A percentile compares a stretch with the other conserved stretches of the same genome.
These are phyloP conservation scores for Geranomyces michiganensis DNA, from an alignment of 192 early-diverging fungal species.

Conservation along the genomic window DNA sequence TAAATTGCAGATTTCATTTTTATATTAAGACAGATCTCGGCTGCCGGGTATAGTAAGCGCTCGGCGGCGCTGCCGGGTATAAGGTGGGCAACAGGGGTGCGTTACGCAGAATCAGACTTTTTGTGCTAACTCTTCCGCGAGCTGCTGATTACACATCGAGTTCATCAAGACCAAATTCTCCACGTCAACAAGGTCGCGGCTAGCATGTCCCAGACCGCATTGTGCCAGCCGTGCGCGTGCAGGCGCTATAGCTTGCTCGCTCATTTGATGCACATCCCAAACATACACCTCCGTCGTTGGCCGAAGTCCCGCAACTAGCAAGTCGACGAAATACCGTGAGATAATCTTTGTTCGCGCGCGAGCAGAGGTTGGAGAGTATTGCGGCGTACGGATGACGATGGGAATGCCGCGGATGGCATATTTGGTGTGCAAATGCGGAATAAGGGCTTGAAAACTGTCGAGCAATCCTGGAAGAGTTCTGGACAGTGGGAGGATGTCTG, in stretches of 20 bases:
- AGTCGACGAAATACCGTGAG: constrained; percentile 14
- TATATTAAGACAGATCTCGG: no score
- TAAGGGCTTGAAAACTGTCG: constrained; percentile 1
- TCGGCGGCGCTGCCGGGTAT: no score
- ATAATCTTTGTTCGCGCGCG: constrained; percentile 4
- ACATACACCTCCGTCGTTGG: not conserved
- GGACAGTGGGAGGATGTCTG: not conserved
- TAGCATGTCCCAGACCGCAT: not conserved
- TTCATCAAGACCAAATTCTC: constrained; percentile 26
- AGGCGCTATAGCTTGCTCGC: not conserved
- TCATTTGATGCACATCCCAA: constrained; percentile 24
- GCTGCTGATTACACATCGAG: constrained; percentile 22
- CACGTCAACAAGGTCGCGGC: constrained; percentile 25
- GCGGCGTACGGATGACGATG: constrained; percentile 21
- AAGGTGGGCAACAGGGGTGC: no score
- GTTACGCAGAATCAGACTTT: no score
- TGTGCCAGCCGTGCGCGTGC: not conserved
- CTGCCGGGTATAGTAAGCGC: no score
- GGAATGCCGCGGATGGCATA: constrained; percentile 15
- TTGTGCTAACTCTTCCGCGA: not conserved
- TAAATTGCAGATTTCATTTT: no score
- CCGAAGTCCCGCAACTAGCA: not conserved
- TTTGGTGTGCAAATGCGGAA: not conserved
- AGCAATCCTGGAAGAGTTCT: not conserved
- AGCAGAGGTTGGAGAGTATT: not conserved